A percentile compares a stretch with the other conserved stretches of the same genome.
Evolutionary conservation across 805 yeast genomes (phyloP).

Genomic region (Yarrowia hollandica): DNA sequence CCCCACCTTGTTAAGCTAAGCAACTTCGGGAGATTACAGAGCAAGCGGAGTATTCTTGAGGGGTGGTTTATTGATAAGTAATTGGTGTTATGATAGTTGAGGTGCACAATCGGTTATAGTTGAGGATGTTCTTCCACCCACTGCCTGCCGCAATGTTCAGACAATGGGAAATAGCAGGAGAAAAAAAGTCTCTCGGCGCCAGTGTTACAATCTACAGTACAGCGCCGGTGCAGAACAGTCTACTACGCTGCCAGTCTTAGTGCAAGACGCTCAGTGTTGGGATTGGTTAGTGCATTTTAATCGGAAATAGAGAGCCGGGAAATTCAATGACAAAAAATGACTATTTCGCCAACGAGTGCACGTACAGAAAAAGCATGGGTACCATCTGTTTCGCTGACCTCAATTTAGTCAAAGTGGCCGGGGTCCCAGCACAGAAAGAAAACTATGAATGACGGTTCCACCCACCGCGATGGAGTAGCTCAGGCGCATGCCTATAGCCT

Average conservation of each 20-base stretch:
- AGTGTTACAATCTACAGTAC: neutral
- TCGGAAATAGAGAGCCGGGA: conserved; percentile 1
- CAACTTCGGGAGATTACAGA: too few relatives aligned
- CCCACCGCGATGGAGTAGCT: conserved; percentile 17
- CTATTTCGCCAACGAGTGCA: conserved; percentile 6
- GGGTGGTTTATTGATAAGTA: neutral
- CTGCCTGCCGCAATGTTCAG: too few relatives aligned
- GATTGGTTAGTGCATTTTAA: conserved; percentile 18
- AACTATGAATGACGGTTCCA: neutral
- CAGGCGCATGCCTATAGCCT: conserved; percentile 11
- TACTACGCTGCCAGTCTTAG: conserved; percentile 14
- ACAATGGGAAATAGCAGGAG: too few relatives aligned
- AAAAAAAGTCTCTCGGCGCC: too few relatives aligned
- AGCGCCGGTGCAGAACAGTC: neutral
- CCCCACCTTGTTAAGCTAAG: conserved; percentile 10
- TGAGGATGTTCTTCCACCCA: too few relatives aligned
- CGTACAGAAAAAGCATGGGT: conserved; percentile 27
- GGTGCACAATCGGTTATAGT: neutral
- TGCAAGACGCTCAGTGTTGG: conserved; percentile 13
- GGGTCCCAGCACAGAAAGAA: conserved; percentile 2
- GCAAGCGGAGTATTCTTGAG: too few relatives aligned
- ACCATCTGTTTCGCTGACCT: conserved; percentile 16
- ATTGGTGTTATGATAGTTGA: too few relatives aligned
- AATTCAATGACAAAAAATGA: neutral
- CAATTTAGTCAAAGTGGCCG: conserved; percentile 20